Evolutionary conservation across 1,139 yeast species (phyloP).

Genomic region (Nakaseomyces delphensis): DNA sequence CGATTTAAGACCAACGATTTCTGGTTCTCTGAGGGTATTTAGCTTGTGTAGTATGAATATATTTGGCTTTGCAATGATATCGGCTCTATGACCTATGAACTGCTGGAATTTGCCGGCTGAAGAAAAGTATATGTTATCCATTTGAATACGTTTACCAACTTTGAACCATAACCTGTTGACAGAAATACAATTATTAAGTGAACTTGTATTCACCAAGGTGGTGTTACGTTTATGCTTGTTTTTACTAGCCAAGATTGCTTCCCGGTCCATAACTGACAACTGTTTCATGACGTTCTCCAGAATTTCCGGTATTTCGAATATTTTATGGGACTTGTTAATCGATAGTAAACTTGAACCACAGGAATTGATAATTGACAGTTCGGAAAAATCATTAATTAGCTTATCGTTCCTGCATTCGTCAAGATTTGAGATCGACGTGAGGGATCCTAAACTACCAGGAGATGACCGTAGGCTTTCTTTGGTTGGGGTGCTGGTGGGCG

Average conservation of each 20-base stretch:
- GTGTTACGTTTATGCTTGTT: neutral
- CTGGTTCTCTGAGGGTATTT: conserved; percentile 36
- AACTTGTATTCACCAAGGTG: neutral
- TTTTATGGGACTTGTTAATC: conserved; percentile 33
- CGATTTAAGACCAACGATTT: conserved; percentile 36
- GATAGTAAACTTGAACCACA: conserved; percentile 7
- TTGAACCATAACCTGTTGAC: conserved; percentile 62
- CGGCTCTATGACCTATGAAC: conserved; percentile 31
- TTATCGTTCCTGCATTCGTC: neutral
- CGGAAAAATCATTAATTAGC: conserved; percentile 9
- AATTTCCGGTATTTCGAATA: conserved; percentile 73
- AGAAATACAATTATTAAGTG: conserved; percentile 49
- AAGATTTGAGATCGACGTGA: neutral
- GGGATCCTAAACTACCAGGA: neutral
- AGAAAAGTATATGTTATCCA: conserved; percentile 48
- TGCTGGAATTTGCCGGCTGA: conserved; percentile 40
- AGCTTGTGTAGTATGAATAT: conserved; percentile 46
- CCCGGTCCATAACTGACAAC: conserved; percentile 47
- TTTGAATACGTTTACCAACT: conserved; percentile 47
- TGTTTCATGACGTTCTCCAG: conserved; percentile 49
- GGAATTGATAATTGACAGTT: conserved; percentile 11
- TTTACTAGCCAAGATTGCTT: conserved; percentile 30
- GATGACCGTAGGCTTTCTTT: neutral
- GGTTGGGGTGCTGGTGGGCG: neutral
- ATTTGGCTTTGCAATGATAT: conserved; percentile 30